These are phyloP conservation scores for Sordaria brevicollis DNA, from an alignment of 495 filamentous ascomycete species.

Conservation along the genomic window DNA sequence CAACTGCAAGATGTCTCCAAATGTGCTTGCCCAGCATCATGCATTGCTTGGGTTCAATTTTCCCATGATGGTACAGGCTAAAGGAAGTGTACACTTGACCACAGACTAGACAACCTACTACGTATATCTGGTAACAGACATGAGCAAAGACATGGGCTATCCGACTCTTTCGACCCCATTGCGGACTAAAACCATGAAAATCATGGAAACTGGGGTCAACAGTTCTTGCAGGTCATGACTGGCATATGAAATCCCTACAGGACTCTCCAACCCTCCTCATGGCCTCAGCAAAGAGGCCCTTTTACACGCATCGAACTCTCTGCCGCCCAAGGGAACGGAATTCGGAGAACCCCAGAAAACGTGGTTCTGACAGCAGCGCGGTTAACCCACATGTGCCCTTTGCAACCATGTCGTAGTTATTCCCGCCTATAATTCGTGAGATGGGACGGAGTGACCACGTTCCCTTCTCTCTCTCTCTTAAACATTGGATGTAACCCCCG, in stretches of 20 bases:
- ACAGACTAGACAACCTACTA: background rate
- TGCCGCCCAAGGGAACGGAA: background rate
- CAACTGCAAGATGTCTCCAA: background rate
- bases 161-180: background rate
- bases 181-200: background rate
- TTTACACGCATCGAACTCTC: background rate
- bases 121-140: background rate
- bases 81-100: background rate
- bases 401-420: background rate
- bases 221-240: background rate
- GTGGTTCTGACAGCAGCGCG: background rate
- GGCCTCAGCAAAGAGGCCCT: background rate
- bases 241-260: background rate
- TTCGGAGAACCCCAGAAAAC: background rate
- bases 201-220: background rate
- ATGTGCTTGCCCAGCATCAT: background rate
- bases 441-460: background rate
- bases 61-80: background rate
- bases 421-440: background rate
- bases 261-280: background rate
- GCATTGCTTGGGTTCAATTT: background rate
- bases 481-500: background rate
- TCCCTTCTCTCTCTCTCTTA: background rate
- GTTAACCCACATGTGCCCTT: background rate
- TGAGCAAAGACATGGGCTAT: background rate